These are phyloP conservation scores for Penicillium sp. DNA, from an alignment of 2,329 filamentous ascomycete species.

Conservation along the genomic window DNA sequence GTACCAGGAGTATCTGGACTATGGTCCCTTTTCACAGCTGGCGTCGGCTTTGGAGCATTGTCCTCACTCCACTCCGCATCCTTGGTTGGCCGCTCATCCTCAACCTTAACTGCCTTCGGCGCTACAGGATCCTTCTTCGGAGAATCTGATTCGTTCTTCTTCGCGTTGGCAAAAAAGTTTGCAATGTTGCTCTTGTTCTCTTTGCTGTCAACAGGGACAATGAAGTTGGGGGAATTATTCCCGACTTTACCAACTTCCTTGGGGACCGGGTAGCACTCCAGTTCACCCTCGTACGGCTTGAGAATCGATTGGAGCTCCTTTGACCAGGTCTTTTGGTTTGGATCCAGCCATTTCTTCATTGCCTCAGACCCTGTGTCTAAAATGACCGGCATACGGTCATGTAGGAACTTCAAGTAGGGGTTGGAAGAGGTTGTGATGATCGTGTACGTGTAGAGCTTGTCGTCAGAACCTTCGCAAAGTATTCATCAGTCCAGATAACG, in stretches of 20 bases:
- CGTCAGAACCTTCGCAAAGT: conserved; percentile 50
- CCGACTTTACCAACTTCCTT: conserved; percentile 93
- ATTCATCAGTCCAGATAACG: not conserved
- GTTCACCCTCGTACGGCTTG: conserved; percentile 71
- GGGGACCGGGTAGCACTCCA: conserved; percentile 81
- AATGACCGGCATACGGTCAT: conserved; percentile 94
- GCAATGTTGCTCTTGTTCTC: conserved; percentile 92
- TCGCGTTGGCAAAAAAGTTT: conserved; percentile 74
- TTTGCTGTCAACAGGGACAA: conserved; percentile 75
- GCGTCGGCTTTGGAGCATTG: conserved; percentile 50
- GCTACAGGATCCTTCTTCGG: conserved; percentile 32
- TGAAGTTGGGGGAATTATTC: conserved; percentile 78
- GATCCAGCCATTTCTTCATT: conserved; percentile 75
- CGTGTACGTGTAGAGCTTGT: conserved; percentile 82
- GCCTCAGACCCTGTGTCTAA: conserved; percentile 70
- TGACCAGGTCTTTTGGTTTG: conserved; percentile 66
- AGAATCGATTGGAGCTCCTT: conserved; percentile 72
- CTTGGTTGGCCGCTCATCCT: conserved; percentile 12
- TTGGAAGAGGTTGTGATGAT: conserved; percentile 90
- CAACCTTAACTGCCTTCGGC: conserved; percentile 29
- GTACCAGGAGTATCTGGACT: conserved; percentile 27
- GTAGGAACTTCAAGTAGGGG: conserved; percentile 75
- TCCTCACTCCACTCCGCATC: conserved; percentile 27
- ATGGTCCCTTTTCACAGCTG: conserved; percentile 49
- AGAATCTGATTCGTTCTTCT: conserved; percentile 24